A percentile compares a stretch with the other conserved stretches of the same genome.
Conservation (phyloP, 805 yeast species). For the Debaryomyces maramus region DNA sequence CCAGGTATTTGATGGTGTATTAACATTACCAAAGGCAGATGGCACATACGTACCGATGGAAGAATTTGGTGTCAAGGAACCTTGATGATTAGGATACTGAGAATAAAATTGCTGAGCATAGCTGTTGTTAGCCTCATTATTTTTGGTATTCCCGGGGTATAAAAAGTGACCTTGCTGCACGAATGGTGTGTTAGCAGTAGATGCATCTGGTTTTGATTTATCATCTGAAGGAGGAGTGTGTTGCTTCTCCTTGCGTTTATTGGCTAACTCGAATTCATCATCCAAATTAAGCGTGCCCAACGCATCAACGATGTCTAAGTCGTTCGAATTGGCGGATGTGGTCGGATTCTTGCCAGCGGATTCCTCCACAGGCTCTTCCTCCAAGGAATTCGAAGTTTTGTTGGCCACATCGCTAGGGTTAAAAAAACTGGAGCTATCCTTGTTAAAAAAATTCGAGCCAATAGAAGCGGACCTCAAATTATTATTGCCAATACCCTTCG, state of each 20-base stretch:
- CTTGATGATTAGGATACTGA: constrained; percentile 19
- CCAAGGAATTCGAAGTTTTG: constrained; percentile 9
- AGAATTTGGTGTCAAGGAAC: constrained; percentile 33
- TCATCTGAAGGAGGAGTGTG: constrained; percentile 2
- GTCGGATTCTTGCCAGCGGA: constrained; percentile 4
- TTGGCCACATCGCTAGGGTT: constrained; percentile 11
- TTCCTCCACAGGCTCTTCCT: constrained; percentile 7
- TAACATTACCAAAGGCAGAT: constrained; percentile 19
- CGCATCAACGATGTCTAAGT: constrained; percentile 50
- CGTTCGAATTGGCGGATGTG: constrained; percentile 11
- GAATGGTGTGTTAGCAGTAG: constrained; percentile 1
- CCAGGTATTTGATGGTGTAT: constrained; percentile 41
- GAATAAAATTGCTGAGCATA: constrained; percentile 4
- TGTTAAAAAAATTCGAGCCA: constrained; percentile 27
- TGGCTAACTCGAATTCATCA: constrained; percentile 28
- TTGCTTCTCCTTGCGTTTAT: constrained; percentile 1
- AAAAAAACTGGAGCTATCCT: constrained; percentile 25
- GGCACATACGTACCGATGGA: constrained; percentile 18
- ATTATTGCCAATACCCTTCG: constrained; percentile 1
- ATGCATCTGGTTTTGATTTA: neutral
- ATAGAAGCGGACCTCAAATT: constrained; percentile 12
- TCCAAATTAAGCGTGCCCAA: constrained; percentile 47
- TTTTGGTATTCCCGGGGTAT: neutral
- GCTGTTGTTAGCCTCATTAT: neutral
- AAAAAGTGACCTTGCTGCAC: constrained; percentile 6